A percentile compares a stretch with the other conserved stretches of the same genome.
phyloP scores from a whole-genome alignment of 2,329 filamentous ascomycete genomes.

The Ceratocystis papillata region DNA sequence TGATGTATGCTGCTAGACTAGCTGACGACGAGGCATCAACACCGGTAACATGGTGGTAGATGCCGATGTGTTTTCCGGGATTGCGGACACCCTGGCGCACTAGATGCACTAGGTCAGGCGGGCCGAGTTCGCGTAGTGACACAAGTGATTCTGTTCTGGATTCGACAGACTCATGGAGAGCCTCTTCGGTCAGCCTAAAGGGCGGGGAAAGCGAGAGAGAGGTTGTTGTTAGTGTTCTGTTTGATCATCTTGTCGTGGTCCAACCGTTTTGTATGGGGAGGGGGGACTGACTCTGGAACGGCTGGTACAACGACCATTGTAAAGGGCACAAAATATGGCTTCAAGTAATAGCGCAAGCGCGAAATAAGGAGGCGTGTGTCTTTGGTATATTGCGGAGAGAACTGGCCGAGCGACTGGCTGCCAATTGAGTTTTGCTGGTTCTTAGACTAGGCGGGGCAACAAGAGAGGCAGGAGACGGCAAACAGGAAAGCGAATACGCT shows the following conservation, averaged over 20 bases:
- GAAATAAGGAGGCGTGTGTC: not conserved
- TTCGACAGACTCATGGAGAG: conserved; percentile 83
- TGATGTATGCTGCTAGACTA: conserved; percentile 94
- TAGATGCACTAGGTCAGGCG: conserved; percentile 89
- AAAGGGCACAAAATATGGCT: conserved; percentile 27
- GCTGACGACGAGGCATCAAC: conserved; percentile 96
- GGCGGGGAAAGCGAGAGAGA: not conserved
- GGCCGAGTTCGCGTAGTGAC: conserved; percentile 80
- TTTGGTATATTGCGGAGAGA: not conserved
- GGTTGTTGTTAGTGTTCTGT: conserved; percentile 25
- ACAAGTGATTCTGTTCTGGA: conserved; percentile 81
- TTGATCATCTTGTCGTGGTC: no score
- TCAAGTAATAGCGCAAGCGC: not conserved
- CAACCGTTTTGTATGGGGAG: conserved; percentile 6
- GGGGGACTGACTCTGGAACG: conserved; percentile 53
- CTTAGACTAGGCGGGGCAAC: not conserved
- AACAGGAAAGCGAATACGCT: no score
- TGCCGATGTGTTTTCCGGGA: conserved; percentile 58
- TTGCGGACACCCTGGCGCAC: conserved; percentile 60
- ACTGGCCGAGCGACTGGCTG: no score
- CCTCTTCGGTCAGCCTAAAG: conserved; percentile 79
- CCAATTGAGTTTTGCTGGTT: not conserved
- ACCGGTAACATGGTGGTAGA: conserved; percentile 96
- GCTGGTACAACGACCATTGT: conserved; percentile 63
- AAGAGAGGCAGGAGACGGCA: not conserved